phyloP scores from a whole-genome alignment of 345 rosid species.

The Rhizophora mangle region DNA sequence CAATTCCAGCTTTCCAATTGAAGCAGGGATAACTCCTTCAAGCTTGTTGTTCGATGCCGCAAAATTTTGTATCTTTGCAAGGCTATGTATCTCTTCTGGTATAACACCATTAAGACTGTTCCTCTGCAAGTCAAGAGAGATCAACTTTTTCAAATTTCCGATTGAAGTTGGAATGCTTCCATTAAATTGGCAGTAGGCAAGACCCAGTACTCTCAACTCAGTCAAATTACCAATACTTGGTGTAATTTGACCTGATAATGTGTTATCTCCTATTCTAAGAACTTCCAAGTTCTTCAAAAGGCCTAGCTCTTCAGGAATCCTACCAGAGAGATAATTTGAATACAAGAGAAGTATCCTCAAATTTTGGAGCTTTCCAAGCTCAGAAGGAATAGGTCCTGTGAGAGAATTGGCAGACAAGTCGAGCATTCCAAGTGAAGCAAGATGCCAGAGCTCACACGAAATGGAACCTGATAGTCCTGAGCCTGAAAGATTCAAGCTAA shows the following conservation, averaged over 20 bases:
- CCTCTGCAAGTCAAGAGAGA: slow-evolving; percentile 47
- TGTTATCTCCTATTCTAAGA: slow-evolving; percentile 66
- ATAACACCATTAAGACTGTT: slow-evolving; percentile 59
- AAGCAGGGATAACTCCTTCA: slow-evolving; percentile 58
- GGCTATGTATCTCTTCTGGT: slow-evolving; percentile 52
- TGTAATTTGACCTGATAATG: slow-evolving; percentile 51
- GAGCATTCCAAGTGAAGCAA: slow-evolving; percentile 49
- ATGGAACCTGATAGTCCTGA: slow-evolving; percentile 64
- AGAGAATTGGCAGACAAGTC: slow-evolving; percentile 68
- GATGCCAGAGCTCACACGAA: slow-evolving; percentile 41
- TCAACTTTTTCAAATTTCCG: slow-evolving; percentile 57
- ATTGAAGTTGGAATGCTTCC: slow-evolving; percentile 74
- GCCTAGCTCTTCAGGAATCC: slow-evolving; percentile 59
- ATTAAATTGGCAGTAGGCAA: slow-evolving; percentile 55
- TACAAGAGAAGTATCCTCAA: slow-evolving; percentile 53
- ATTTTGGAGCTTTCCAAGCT: slow-evolving; percentile 61
- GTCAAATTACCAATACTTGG: slow-evolving; percentile 54
- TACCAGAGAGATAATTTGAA: slow-evolving; percentile 66
- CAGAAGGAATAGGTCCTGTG: slow-evolving; percentile 56
- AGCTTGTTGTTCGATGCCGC: slow-evolving; percentile 61
- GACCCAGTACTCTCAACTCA: slow-evolving; percentile 51
- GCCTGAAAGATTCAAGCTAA: slow-evolving; percentile 59
- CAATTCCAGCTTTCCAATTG: slow-evolving; percentile 47
- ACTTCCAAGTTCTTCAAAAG: slow-evolving; percentile 54
- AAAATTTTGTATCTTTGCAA: slow-evolving; percentile 45